phyloP scores from a whole-genome alignment of 805 yeast species.

The Yamadazyma takamatsuzukensis region DNA sequence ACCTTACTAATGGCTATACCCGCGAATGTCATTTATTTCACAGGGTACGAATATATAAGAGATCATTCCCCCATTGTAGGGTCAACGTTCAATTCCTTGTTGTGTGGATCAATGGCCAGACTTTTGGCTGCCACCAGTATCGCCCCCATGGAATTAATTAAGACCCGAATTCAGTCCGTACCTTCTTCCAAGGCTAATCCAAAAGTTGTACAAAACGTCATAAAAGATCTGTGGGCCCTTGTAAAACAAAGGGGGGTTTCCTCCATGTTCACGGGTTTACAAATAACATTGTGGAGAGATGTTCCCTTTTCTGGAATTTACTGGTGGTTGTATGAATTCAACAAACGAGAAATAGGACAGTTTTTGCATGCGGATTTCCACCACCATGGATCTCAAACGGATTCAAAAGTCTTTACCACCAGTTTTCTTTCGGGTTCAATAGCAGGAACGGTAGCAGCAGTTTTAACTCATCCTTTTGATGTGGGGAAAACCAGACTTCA shows the following conservation, averaged over 20 bases:
- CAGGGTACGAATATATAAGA: slow-evolving; percentile 85
- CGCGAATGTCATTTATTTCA: slow-evolving; percentile 87
- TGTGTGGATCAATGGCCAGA: slow-evolving; percentile 85
- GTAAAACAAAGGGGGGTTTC: slow-evolving; percentile 53
- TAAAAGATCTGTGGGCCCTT: slow-evolving; percentile 52
- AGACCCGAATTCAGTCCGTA: slow-evolving; percentile 88
- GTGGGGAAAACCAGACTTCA: slow-evolving; percentile 95
- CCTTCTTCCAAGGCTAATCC: slow-evolving; percentile 43
- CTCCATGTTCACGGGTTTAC: slow-evolving; percentile 78
- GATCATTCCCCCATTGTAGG: slow-evolving; percentile 52
- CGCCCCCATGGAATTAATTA: slow-evolving; percentile 82
- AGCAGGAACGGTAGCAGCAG: slow-evolving; percentile 82
- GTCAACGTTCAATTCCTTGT: slow-evolving; percentile 59
- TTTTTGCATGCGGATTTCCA: slow-evolving; percentile 21
- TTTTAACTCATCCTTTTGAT: slow-evolving; percentile 91
- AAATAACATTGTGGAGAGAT: slow-evolving; percentile 91
- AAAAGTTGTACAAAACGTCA: slow-evolving; percentile 40
- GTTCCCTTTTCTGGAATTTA: slow-evolving; percentile 95
- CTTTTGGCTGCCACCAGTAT: slow-evolving; percentile 77
- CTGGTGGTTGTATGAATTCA: slow-evolving; percentile 80
- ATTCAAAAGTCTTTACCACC: slow-evolving; percentile 49
- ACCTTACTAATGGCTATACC: slow-evolving; percentile 89
- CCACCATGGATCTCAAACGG: slow-evolving; percentile 18
- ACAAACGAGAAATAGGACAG: slow-evolving; percentile 24
- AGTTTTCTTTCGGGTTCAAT: slow-evolving; percentile 80